Conservation (phyloP, 192 early-diverging fungal genomes). For the Phycomyces blakesleeanus region DNA sequence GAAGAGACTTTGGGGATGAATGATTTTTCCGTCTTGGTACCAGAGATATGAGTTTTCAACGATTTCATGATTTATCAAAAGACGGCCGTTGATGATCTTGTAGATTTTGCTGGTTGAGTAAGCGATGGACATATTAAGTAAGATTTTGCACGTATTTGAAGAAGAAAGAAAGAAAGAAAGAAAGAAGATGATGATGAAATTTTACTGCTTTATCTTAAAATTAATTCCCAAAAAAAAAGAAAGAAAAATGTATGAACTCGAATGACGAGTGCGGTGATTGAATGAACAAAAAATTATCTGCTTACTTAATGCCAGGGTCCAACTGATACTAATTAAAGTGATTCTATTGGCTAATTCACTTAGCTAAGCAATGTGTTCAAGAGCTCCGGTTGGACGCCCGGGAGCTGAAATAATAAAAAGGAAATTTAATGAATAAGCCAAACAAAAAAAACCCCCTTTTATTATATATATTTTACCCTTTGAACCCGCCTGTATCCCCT, state of each 20-base stretch:
- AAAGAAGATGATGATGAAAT: no score
- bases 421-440: no score
- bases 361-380: background rate
- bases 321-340: background rate
- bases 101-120: slow-evolving; percentile 37
- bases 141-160: no score
- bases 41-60: slow-evolving; percentile 70
- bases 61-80: slow-evolving; percentile 73
- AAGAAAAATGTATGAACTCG: background rate
- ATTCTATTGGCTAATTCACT: background rate
- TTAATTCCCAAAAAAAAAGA: no score
- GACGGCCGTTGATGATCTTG: slow-evolving; percentile 74
- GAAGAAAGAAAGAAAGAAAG: background rate
- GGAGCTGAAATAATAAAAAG: no score
- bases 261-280: background rate
- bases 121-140: background rate
- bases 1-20: slow-evolving; percentile 68
- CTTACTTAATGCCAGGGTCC: slow-evolving; percentile 14
- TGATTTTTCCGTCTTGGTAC: slow-evolving; percentile 74
- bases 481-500: no score
- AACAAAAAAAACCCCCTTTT: no score
- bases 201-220: background rate
- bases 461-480: no score
- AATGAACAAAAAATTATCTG: background rate
- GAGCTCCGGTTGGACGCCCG: background rate